phyloP scores from a whole-genome alignment of 73 alveolate genomes.

The Paramecium biaurelia region DNA sequence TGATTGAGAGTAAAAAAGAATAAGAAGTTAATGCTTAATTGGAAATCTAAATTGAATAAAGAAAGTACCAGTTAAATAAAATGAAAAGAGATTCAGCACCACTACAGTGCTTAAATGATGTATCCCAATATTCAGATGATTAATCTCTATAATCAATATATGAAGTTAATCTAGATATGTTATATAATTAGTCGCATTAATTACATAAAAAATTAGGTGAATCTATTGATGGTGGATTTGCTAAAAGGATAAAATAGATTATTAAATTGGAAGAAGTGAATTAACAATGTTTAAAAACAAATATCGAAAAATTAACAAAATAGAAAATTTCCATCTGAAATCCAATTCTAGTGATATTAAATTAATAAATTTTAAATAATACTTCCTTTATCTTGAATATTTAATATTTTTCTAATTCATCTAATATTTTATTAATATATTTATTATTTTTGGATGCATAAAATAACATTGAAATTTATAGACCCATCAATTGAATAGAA shows the following conservation, averaged over 20 bases:
- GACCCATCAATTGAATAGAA: neutral
- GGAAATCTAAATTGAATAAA: neutral
- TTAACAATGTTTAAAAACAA: neutral
- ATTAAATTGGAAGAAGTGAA: constrained; percentile 8
- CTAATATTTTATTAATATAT: neutral
- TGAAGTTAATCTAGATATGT: constrained; percentile 4
- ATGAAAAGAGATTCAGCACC: neutral
- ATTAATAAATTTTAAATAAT: neutral
- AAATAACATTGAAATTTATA: neutral
- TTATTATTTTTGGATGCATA: neutral
- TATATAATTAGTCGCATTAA: neutral
- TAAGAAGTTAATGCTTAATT: neutral
- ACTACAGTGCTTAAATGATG: neutral
- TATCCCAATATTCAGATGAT: neutral
- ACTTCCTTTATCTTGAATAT: neutral
- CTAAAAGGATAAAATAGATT: constrained; percentile 3
- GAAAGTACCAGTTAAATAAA: neutral
- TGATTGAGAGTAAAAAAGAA: constrained; percentile 18
- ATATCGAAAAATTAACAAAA: neutral
- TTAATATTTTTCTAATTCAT: neutral
- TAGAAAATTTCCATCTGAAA: neutral
- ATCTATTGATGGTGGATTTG: neutral
- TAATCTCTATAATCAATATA: neutral
- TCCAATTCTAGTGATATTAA: neutral
- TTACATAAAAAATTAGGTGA: neutral